Evolutionary conservation across 2,329 filamentous ascomycete species (phyloP).

Genomic region (Ophiostoma triangulosporum): DNA sequence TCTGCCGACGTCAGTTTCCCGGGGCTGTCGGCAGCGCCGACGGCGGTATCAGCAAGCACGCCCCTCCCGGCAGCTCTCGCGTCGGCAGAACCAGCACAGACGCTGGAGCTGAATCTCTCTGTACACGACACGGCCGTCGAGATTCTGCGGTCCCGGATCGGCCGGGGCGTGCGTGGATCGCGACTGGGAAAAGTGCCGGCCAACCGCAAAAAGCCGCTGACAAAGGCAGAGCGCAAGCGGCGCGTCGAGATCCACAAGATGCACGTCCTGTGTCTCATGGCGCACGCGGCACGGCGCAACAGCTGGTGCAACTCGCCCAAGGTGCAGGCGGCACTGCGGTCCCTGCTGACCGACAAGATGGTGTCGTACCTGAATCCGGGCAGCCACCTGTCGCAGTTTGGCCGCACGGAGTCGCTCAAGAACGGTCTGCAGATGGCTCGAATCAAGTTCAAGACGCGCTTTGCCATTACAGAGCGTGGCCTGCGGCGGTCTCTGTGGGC

Average conservation of each 20-base stretch:
- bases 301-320: slow-evolving; percentile 71
- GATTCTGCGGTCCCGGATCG: not conserved
- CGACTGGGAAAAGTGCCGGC: slow-evolving; percentile 16
- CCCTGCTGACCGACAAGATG: slow-evolving; percentile 52
- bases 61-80: not conserved
- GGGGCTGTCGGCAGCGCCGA: not conserved
- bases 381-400: slow-evolving; percentile 53
- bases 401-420: slow-evolving; percentile 61
- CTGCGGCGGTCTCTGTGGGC: slow-evolving; percentile 62
- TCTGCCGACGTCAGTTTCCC: not conserved
- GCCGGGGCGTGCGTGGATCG: slow-evolving; percentile 17
- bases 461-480: slow-evolving; percentile 57
- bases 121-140: slow-evolving; percentile 23
- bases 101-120: slow-evolving; percentile 40
- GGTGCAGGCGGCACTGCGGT: slow-evolving; percentile 52
- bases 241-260: slow-evolving; percentile 73
- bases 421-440: slow-evolving; percentile 61
- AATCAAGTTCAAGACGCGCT: slow-evolving; percentile 55
- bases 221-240: slow-evolving; percentile 36
- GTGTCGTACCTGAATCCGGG: slow-evolving; percentile 56
- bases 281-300: slow-evolving; percentile 66
- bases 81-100: slow-evolving; percentile 12
- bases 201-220: slow-evolving; percentile 38
- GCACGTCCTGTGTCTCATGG: slow-evolving; percentile 71
- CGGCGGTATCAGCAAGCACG: not conserved